Evolutionary conservation across 352 stramenopile species (phyloP), one percentile per base, ranked within the genome.

Genomic region (Pelagophyceae sp.): DNA sequence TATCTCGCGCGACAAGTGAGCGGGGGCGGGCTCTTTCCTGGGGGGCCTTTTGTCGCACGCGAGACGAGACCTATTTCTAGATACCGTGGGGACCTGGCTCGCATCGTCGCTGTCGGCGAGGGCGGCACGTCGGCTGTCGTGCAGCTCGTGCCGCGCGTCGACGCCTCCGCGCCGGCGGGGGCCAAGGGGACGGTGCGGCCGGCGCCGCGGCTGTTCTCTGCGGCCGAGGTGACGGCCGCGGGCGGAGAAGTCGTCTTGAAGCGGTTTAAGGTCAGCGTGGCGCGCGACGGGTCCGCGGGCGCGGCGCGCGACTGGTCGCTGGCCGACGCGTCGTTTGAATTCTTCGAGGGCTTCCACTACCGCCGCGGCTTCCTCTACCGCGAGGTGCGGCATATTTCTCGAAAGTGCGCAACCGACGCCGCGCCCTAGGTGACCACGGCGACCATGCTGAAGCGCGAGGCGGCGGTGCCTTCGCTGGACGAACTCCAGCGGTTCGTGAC

Each of bases 401-500:
- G n/a, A n/a, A n/a, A n/a, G n/a, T n/a, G n/a, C n/a, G n/a, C n/a
- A n/a, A n/a, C n/a, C n/a, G n/a, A n/a, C n/a, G n/a, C n/a, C n/a
- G n/a, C n/a, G n/a, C n/a, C n/a, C n/a, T n/a, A n/a, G n/a, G 60
- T 67, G 11, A 71, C 29, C 11, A 31, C 38, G 1, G 33, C 61
- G 29, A 71, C 61, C n/a, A 71, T 71, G 61, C 61, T 71, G 3
- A 35, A 71, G n/a, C 27, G 61, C 3, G 61, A 29, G 6, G n/a
- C 17, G 3, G 61, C 31, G 3, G n/a, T 33, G 11, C 61, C 61
- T 37, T 40, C 61, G 3, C 61, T 71, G 3, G 61, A 71, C n/a
- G 61, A 71, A 25, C 33, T 71, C 19, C 61, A 71, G 61, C 61
- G 61, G 11, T 71, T 71, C 29, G 61, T 71, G 11, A 35, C 45